Evolutionary conservation across 1,139 yeast species (phyloP), one percentile per base, ranked within the genome.

Genomic region (Zygosaccharomyces sapae): DNA sequence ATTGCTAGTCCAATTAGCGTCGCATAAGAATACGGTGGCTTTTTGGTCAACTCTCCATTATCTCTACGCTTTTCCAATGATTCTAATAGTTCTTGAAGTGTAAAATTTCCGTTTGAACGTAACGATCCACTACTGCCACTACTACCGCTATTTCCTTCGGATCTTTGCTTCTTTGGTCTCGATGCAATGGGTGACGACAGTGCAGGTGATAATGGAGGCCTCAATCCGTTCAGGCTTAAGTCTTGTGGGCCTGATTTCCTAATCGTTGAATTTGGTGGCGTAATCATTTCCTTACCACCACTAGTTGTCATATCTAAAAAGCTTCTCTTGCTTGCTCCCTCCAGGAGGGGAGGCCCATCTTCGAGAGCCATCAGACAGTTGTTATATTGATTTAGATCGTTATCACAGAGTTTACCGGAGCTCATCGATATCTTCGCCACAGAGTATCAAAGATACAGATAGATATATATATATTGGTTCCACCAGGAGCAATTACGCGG

Each of bases 21-120:
- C 6, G 98, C 98, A 64, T 92, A 92, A 3, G 96, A 87, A 62
- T 83, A 90, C 2, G 96, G 96, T 2, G 98, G 98, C 66, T 94
- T 92, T 6, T 61, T 51, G 18, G 55, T 52, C 4, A 72, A 45
- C 30, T 57, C 59, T 57, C 57, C 66, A 59, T 48, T 60, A 52
- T 31, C 50, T 49, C 44, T 46, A 38, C 62, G 50, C 16, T 42
- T 51, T 19, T 51, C 52, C 33, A 64, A 50, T 7, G 64, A 58
- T 27, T 51, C 54, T 25, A 54, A 34, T 19, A 58, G 48, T 38
- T 55, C 61, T 22, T 52, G 55, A 31, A 57, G 33, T 3, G 58
- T 57, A 41, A 56, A 41, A 19, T 52, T 54, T 16, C 58, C 57
- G 30, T 52, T 57, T 5, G 58, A 53, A 5, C 58, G 52, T 8